These are phyloP conservation scores for Allomyces macrogynus DNA, from an alignment of 192 early-diverging fungal genomes.

Conservation along the genomic window DNA sequence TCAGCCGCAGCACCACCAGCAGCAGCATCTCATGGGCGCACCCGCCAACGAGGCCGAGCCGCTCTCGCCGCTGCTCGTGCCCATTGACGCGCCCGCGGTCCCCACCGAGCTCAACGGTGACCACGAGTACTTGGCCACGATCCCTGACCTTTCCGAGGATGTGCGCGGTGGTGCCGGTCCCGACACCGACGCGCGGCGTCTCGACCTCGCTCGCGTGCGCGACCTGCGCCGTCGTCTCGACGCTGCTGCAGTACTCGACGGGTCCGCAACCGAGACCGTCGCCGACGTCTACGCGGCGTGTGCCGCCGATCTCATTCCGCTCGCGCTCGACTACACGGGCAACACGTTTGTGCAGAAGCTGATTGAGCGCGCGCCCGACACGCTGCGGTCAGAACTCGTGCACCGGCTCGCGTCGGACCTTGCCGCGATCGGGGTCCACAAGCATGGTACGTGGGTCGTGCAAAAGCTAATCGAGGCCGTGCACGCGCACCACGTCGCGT, in stretches of 20 bases:
- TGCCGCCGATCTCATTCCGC: not conserved
- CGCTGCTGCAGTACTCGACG: not conserved
- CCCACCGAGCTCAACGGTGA: too few species aligned
- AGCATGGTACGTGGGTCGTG: slow-evolving; percentile 96
- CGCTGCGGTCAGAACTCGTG: slow-evolving; percentile 54
- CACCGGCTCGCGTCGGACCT: slow-evolving; percentile 60
- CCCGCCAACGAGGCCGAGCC: too few species aligned
- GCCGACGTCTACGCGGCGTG: not conserved
- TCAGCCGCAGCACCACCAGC: slow-evolving; percentile 11
- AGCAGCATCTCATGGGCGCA: not conserved
- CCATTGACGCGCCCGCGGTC: too few species aligned
- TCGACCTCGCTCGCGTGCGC: not conserved
- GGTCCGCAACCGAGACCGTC: not conserved
- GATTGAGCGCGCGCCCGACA: slow-evolving; percentile 55
- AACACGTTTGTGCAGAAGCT: slow-evolving; percentile 88
- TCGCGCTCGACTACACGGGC: slow-evolving; percentile 66
- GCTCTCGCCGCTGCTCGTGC: too few species aligned
- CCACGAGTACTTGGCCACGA: too few species aligned
- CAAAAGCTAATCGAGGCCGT: slow-evolving; percentile 91
- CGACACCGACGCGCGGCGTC: too few species aligned
- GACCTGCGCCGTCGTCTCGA: not conserved
- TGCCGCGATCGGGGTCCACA: slow-evolving; percentile 82
- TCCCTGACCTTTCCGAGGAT: too few species aligned
- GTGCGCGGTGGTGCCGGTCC: too few species aligned
- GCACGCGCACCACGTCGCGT: slow-evolving; percentile 9